Conservation (phyloP, 805 yeast species). For the Candida krabiensis region DNA sequence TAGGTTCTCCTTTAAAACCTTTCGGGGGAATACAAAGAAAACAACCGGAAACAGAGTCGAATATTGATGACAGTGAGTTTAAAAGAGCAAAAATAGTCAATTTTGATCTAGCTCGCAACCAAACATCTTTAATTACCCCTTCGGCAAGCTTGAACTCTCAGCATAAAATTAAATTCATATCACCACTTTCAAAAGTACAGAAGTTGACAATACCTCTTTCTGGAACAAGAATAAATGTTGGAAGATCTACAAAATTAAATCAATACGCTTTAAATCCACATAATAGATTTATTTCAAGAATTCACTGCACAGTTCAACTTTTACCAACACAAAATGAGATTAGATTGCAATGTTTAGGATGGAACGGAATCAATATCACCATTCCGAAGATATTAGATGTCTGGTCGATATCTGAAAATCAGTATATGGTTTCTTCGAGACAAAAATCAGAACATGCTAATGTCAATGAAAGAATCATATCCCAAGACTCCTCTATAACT, state of each 20-base stretch:
- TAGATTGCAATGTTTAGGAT: conserved; percentile 70
- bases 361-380: conserved; percentile 72
- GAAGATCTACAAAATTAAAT: conserved; percentile 67
- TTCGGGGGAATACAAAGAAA: no score
- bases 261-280: conserved; percentile 47
- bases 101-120: conserved; percentile 16
- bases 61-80: conserved; percentile 1
- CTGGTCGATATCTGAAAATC: conserved; percentile 15
- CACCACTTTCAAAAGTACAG: conserved; percentile 38
- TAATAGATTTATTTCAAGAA: conserved; percentile 64
- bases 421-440: conserved; percentile 18
- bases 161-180: conserved; percentile 26
- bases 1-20: neutral
- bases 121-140: conserved; percentile 36
- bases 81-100: conserved; percentile 4
- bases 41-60: neutral
- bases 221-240: conserved; percentile 47
- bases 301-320: conserved; percentile 57
- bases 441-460: conserved; percentile 8
- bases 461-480: conserved; percentile 35
- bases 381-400: conserved; percentile 51
- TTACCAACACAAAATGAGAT: conserved; percentile 40
- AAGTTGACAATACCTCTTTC: conserved; percentile 40
- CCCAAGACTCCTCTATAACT: conserved; percentile 42
- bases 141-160: conserved; percentile 1